Conservation (phyloP, 1,284 basidiomycete genomes). For the Ustilago sp. region DNA sequence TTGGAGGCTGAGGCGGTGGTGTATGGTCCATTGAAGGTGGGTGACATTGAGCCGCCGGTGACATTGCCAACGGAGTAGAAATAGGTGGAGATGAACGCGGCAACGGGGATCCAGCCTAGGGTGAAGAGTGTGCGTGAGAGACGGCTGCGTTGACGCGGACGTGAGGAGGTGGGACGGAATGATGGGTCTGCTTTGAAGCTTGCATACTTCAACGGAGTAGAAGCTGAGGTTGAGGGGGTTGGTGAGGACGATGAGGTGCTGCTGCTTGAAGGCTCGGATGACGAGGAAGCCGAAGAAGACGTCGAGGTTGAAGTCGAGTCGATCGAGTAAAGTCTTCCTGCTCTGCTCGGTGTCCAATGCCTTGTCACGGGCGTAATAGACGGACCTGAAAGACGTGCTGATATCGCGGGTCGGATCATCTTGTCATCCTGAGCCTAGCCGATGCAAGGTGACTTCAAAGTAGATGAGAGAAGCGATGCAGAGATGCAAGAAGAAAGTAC, state of each 20-base stretch:
- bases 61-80: conserved; percentile 71
- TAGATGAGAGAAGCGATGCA: neutral
- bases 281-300: neutral
- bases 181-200: conserved; percentile 12
- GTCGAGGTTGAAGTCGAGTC: conserved; percentile 4
- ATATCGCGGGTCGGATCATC: neutral
- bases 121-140: conserved; percentile 23
- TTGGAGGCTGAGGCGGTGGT: conserved; percentile 63
- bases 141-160: conserved; percentile 3
- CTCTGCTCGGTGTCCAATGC: no score
- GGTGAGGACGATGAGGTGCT: conserved; percentile 3
- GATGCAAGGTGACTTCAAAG: neutral
- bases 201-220: conserved; percentile 2
- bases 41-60: conserved; percentile 70
- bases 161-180: conserved; percentile 1
- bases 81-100: conserved; percentile 72
- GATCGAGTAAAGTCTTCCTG: no score
- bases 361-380: neutral
- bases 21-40: conserved; percentile 45
- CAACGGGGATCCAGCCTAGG: conserved; percentile 73
- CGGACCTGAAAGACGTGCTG: neutral
- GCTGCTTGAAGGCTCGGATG: neutral
- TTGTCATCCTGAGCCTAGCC: neutral
- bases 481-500: neutral
- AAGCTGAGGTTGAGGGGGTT: neutral